Evolutionary conservation across 306 rosid genomes (phyloP).

Genomic region (Morella rubra): DNA sequence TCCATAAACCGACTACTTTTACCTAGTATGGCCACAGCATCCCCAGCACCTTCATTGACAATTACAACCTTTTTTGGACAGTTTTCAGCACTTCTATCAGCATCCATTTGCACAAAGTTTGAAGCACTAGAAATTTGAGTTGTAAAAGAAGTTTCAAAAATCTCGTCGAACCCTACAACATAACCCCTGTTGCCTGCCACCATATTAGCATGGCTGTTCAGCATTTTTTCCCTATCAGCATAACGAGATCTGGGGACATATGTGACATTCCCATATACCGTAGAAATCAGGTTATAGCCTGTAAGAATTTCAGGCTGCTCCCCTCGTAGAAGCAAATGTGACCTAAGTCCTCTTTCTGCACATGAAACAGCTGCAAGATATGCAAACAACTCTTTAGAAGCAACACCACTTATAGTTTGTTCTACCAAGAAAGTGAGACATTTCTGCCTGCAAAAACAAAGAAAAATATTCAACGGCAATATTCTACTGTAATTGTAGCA

Average conservation of each 20-base stretch:
- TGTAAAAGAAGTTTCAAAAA: slow-evolving; percentile 46
- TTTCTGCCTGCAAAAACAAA: background rate
- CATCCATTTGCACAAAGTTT: slow-evolving; percentile 38
- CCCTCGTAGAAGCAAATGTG: slow-evolving; percentile 87
- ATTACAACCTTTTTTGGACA: slow-evolving; percentile 55
- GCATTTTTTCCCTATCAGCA: slow-evolving; percentile 70
- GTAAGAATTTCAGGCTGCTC: slow-evolving; percentile 87
- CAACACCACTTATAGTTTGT: slow-evolving; percentile 16
- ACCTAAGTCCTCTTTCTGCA: slow-evolving; percentile 74
- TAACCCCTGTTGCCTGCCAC: slow-evolving; percentile 57
- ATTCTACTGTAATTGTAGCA: background rate
- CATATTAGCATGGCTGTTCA: slow-evolving; percentile 56
- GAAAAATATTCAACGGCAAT: background rate
- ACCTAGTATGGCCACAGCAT: slow-evolving; percentile 89
- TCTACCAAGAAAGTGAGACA: slow-evolving; percentile 10
- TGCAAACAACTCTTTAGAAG: slow-evolving; percentile 20
- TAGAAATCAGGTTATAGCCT: slow-evolving; percentile 88
- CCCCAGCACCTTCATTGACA: slow-evolving; percentile 93
- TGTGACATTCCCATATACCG: slow-evolving; percentile 77
- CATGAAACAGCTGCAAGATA: slow-evolving; percentile 74
- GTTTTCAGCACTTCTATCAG: slow-evolving; percentile 37
- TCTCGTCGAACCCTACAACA: slow-evolving; percentile 58
- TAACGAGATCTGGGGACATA: slow-evolving; percentile 74
- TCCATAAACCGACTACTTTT: slow-evolving; percentile 33
- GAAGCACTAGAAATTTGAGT: slow-evolving; percentile 28